A percentile compares a stretch with the other conserved stretches of the same genome.
Conservation (phyloP, 192 early-diverging fungal species). For the Kappamyces sp. region DNA sequence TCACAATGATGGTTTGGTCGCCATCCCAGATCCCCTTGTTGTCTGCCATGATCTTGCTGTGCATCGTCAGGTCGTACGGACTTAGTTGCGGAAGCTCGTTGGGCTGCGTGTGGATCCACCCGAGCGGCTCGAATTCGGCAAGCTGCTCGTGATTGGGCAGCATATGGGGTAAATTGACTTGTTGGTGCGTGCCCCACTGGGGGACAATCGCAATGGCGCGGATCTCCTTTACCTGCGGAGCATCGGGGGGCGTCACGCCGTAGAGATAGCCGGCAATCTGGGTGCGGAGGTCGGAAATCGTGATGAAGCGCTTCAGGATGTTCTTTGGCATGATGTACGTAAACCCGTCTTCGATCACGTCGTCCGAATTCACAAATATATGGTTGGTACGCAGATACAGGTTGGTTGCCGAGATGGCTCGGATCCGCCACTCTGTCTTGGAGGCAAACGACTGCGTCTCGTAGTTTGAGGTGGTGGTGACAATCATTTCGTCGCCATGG, state of each 20-base stretch:
- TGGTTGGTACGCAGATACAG: constrained; percentile 91
- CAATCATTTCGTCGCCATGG: constrained; percentile 96
- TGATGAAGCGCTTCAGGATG: constrained; percentile 92
- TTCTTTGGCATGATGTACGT: constrained; percentile 98
- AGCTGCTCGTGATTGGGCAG: constrained; percentile 89
- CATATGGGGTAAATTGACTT: constrained; percentile 81
- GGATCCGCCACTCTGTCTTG: constrained; percentile 98
- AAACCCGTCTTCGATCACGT: constrained; percentile 89
- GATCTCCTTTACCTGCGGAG: constrained; percentile 93
- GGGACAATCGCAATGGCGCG: constrained; percentile 90
- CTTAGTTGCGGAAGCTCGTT: constrained; percentile 82
- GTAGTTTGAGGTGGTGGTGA: constrained; percentile 95
- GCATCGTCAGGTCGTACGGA: constrained; percentile 86
- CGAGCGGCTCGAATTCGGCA: constrained; percentile 88
- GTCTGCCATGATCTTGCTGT: constrained; percentile 83
- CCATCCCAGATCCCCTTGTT: constrained; percentile 83
- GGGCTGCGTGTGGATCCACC: constrained; percentile 98
- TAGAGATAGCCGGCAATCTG: constrained; percentile 95
- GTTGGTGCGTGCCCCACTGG: constrained; percentile 95
- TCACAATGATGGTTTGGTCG: constrained; percentile 85
- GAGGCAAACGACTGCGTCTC: constrained; percentile 96
- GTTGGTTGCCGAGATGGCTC: constrained; percentile 96
- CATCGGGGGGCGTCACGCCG: constrained; percentile 82
- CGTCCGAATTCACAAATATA: constrained; percentile 93
- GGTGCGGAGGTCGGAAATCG: constrained; percentile 86